Percentiles rank a stretch among this genome's conserved stretches.
phyloP scores from a whole-genome alignment of 2,329 filamentous ascomycete species.

The Teratosphaeria zuluensis region DNA sequence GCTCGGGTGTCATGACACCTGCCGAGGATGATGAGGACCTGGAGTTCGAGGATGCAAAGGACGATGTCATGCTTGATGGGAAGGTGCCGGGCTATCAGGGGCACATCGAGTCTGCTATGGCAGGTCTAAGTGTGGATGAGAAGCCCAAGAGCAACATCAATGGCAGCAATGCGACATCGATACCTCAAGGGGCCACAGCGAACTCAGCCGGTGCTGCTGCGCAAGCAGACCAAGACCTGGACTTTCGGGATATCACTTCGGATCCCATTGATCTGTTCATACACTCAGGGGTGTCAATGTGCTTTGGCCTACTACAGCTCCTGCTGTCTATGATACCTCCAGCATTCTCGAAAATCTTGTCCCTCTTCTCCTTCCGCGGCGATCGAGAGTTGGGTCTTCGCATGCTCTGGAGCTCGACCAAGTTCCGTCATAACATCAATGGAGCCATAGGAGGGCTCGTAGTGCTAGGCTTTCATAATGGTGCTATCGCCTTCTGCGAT shows the following conservation, averaged over 20 bases:
- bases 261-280: constrained; percentile 79
- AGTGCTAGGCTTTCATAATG: constrained; percentile 80
- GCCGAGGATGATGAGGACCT: constrained; percentile 26
- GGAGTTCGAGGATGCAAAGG: constrained; percentile 50
- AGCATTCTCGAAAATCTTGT: constrained; percentile 75
- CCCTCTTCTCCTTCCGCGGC: constrained; percentile 82
- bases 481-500: constrained; percentile 74
- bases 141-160: constrained; percentile 1
- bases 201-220: constrained; percentile 7
- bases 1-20: constrained; percentile 10
- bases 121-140: neutral
- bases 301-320: constrained; percentile 76
- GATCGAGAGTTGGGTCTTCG: constrained; percentile 72
- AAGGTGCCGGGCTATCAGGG: constrained; percentile 42
- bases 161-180: neutral
- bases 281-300: constrained; percentile 79
- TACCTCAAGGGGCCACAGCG: constrained; percentile 1
- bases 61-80: constrained; percentile 35
- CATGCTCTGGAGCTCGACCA: constrained; percentile 84
- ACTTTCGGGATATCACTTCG: constrained; percentile 52
- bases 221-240: constrained; percentile 38
- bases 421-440: constrained; percentile 71
- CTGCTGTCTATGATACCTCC: constrained; percentile 91
- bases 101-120: constrained; percentile 27
- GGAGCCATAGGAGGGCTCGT: constrained; percentile 80